phyloP scores from a whole-genome alignment of 73 alveolate species.

The Loxodes magnus region DNA sequence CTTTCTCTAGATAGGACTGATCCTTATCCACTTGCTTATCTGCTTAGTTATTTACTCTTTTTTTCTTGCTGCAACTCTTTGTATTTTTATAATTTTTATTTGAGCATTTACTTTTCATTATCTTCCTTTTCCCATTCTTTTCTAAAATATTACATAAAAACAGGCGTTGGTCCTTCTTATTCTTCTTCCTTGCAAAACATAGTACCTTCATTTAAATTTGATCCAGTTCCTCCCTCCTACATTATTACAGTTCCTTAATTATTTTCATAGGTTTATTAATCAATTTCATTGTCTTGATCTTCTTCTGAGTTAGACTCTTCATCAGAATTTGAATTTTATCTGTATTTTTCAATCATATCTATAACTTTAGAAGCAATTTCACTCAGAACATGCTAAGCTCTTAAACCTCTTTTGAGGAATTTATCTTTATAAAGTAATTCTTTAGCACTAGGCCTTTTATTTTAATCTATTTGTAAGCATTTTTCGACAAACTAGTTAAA shows the following conservation, averaged over 20 bases:
- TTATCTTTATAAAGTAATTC: constrained; percentile 78
- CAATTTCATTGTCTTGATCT: constrained; percentile 20
- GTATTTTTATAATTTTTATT: too few species aligned
- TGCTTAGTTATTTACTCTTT: too few species aligned
- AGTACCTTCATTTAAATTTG: background rate
- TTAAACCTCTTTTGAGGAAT: constrained; percentile 56
- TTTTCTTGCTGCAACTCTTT: too few species aligned
- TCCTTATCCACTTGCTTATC: too few species aligned
- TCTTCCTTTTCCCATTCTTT: too few species aligned
- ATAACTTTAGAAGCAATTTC: constrained; percentile 55
- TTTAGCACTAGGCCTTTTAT: constrained; percentile 87
- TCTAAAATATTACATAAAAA: constrained; percentile 30
- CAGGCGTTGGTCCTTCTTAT: constrained; percentile 4
- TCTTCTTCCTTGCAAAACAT: background rate
- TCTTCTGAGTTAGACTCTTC: constrained; percentile 24
- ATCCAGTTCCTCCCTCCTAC: background rate
- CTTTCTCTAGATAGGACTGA: too few species aligned
- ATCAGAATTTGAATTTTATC: constrained; percentile 15
- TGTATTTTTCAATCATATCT: constrained; percentile 51
- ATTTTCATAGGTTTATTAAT: constrained; percentile 2
- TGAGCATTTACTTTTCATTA: too few species aligned
- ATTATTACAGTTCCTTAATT: constrained; percentile 4
- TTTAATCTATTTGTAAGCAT: constrained; percentile 85
- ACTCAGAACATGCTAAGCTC: constrained; percentile 40
- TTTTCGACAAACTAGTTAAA: constrained; percentile 78